Base-by-base conservation (phyloP, 768 basidiomycete genomes). In the Xerocomellus chrysenteron region DNA sequence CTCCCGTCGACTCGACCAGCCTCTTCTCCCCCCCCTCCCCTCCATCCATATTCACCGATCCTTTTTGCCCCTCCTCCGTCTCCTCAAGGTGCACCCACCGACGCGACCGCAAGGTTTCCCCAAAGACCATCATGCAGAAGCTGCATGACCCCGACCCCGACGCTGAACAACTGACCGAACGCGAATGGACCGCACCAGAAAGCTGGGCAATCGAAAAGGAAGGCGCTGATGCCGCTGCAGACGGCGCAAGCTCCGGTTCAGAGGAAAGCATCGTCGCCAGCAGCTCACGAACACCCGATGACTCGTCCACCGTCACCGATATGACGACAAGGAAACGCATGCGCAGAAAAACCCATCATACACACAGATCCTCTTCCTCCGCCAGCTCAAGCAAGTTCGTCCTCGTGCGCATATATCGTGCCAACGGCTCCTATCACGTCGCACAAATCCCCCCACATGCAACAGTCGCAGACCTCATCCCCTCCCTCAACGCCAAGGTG, bases 371-470 rank as follows among this genome's bases (percentile, higher is more conserved):
- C 5, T 2, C 55, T 3, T 60, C 70, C 1, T 58, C 61, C 12
- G 16, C 58, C 12, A 40, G 48, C 28, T 59, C 59, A 2, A 58
- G 52, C 37, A 71, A 70, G 39, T 52, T 59, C 28, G 87, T 84
- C 63, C 79, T 76, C 57, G 83, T 96, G 55, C 84, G 93, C 44
- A 86, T 97, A 55, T 90, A 92, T 67, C 82, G 87, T 17, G 80
- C 82, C 46, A 86, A 90, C 63, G 82, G 82, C 45, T 81, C 83
- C 10, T 91, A 85, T 67, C 86, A 90, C 55, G 82, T 90, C 54
- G 81, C 90, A 26, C 76, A 80, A 14, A 83, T 91, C 48, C 78
- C 80, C 1, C 74, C 88, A 46, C 71, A 75, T 17, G 82, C 86
- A 11, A 92, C 87, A 2, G 91, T 92, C 3, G 79, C 79, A 12